These are phyloP conservation scores for Coemansia asiatica DNA, from an alignment of 192 early-diverging fungal species.

Conservation along the genomic window DNA sequence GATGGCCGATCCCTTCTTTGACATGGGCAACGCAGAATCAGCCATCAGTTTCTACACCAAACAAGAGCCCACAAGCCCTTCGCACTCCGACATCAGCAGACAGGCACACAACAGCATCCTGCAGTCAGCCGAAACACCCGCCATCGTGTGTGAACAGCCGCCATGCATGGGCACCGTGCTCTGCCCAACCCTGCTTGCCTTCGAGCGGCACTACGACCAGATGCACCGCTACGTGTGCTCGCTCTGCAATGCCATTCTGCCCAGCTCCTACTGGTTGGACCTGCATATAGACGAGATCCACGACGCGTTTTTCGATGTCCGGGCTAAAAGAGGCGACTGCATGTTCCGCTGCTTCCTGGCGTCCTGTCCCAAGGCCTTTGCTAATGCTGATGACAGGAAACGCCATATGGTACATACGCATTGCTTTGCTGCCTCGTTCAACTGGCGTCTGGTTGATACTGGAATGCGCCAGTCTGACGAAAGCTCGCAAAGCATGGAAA, in stretches of 20 bases:
- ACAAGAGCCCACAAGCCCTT: neutral
- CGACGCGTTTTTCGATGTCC: constrained; percentile 40
- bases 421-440: constrained; percentile 32
- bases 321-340: constrained; percentile 30
- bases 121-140: constrained; percentile 6
- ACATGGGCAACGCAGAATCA: constrained; percentile 40
- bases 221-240: constrained; percentile 39
- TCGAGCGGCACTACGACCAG: constrained; percentile 49
- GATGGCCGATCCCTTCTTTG: constrained; percentile 38
- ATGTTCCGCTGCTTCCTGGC: constrained; percentile 35
- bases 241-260: constrained; percentile 30
- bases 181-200: constrained; percentile 26
- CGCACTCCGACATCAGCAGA: neutral
- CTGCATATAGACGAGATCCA: constrained; percentile 49
- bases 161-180: constrained; percentile 34
- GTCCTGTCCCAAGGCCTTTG: constrained; percentile 23
- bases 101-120: constrained; percentile 1
- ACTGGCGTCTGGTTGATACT: constrained; percentile 30
- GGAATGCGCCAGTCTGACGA: constrained; percentile 14
- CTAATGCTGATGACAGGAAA: constrained; percentile 21
- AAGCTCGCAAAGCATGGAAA: constrained; percentile 21
- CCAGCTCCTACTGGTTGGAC: constrained; percentile 51
- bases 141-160: constrained; percentile 38
- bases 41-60: constrained; percentile 15
- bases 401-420: constrained; percentile 45